A percentile compares a stretch with the other conserved stretches of the same genome.
These are phyloP conservation scores for Solanum pinnatisectum DNA, from an alignment of 257 asterid genomes.

Conservation along the genomic window DNA sequence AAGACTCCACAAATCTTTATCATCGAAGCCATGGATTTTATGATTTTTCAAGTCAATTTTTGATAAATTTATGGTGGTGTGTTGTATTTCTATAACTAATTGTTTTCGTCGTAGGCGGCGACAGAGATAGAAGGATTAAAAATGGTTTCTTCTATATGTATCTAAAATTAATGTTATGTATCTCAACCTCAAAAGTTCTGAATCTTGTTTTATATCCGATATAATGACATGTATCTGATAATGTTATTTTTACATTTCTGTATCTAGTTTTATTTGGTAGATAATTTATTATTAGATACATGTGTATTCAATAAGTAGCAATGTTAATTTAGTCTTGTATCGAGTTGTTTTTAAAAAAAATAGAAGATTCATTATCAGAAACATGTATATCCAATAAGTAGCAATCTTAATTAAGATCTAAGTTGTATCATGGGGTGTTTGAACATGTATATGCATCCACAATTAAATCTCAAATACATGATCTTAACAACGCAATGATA, in stretches of 20 bases:
- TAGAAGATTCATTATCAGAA: not conserved
- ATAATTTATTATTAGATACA: not conserved
- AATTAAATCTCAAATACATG: not conserved
- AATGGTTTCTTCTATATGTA: not conserved
- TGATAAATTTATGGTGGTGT: not conserved
- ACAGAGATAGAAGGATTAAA: not conserved
- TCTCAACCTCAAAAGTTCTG: not conserved
- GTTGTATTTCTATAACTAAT: not conserved
- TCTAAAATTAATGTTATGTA: not conserved
- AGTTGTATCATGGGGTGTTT: not conserved
- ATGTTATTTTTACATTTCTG: not conserved
- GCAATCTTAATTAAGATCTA: not conserved
- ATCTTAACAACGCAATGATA: not conserved
- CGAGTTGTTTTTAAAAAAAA: too few relatives aligned
- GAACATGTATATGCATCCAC: not conserved
- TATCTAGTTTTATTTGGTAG: not conserved
- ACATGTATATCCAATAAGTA: not conserved
- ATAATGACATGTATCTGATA: not conserved
- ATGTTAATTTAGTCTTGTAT: not conserved
- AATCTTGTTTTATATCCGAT: not conserved
- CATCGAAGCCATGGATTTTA: not conserved
- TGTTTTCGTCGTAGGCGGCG: not conserved
- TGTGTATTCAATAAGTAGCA: not conserved
- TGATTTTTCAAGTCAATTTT: too few relatives aligned
- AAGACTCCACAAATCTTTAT: not conserved